Evolutionary conservation across 176 grass and related monocot genomes (phyloP), one percentile per base, ranked within the genome.

Genomic region (Carex pumila): DNA sequence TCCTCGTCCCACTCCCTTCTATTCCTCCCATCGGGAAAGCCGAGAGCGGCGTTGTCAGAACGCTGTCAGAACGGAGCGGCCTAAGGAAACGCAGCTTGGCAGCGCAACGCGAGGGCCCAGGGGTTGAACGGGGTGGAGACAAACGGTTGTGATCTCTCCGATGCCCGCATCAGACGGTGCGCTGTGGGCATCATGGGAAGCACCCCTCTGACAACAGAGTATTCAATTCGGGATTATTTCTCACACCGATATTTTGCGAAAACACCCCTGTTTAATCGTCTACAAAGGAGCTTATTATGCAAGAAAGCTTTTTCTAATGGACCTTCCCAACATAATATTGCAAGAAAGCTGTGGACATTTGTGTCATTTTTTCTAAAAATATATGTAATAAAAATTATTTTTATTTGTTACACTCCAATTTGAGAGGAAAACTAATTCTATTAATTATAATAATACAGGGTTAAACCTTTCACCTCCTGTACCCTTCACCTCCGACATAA

Each of bases 41-140:
- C 66, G 69, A 50, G 84, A 80, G 52, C 60, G 69, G 86, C 77
- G 89, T 83, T 82, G 82, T 47, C 82, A 83, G 89, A 82, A 91
- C 68, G 86, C 67, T 88, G 78, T 72, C 83, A 88, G 86, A 68
- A 81, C 58, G 50, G 18, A 81, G 59, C 79, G 60, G 13, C 79
- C 83, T 88, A 69, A 83, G 89, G 83, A 87, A 83, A 68, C 8
- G 52, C 61, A 64, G 50, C 8, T 50, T 54, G 62, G 79, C 41
- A 50, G 66, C 86, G 62, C 80, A 74, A 85, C 71, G 80, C 79
- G 71, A 84, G 81, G 81, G 61, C 66, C 61, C 32, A 29, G 52
- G 36, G 45, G 12, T 77, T 55, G 78, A 70, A 21, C 19, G 32
- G 65, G 0, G 0, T 17, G 19, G 30, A 22, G 4, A 30, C 52